A percentile compares a stretch with the other conserved stretches of the same genome.
phyloP scores from a whole-genome alignment of 768 basidiomycete species.

The Tephrocybe sp. region DNA sequence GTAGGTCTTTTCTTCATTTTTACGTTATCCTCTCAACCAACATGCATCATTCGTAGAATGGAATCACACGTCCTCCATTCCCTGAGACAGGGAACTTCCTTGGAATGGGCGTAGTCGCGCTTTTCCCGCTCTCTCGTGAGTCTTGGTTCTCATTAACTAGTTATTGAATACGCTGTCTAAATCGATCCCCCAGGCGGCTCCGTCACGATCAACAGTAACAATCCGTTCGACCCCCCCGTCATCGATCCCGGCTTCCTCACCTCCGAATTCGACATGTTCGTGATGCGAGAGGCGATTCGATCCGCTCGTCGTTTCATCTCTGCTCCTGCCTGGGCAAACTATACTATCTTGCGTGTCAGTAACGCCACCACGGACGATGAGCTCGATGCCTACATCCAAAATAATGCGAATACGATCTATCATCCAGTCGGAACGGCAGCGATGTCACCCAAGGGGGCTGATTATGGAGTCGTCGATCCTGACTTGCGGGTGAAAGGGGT shows the following conservation, averaged over 20 bases:
- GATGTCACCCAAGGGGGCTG: conserved; percentile 21
- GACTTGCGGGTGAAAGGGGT: conserved; percentile 35
- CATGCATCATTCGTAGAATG: neutral
- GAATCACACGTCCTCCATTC: conserved; percentile 5
- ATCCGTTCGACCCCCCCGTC: conserved; percentile 12
- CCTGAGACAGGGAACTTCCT: conserved; percentile 24
- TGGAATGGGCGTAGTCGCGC: conserved; percentile 10
- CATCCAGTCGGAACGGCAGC: conserved; percentile 29
- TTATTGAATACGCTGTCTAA: neutral
- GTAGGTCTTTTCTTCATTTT: conserved; percentile 8
- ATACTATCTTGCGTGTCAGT: conserved; percentile 1
- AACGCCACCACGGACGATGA: conserved; percentile 27
- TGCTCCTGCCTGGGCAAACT: conserved; percentile 6
- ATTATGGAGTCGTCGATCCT: conserved; percentile 16
- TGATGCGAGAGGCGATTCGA: conserved; percentile 10
- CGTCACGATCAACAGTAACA: conserved; percentile 4
- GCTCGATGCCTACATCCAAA: conserved; percentile 27
- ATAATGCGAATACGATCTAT: conserved; percentile 16
- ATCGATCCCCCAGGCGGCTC: conserved; percentile 9
- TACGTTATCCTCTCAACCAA: neutral
- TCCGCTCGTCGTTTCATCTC: conserved; percentile 4
- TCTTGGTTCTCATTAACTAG: neutral
- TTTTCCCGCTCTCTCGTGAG: conserved; percentile 23
- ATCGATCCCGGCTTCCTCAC: conserved; percentile 31
- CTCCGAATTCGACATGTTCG: conserved; percentile 13